Percentiles rank a stretch among this genome's conserved stretches.
Evolutionary conservation across 805 yeast genomes (phyloP).

Genomic region (Deakozyma indianensis): DNA sequence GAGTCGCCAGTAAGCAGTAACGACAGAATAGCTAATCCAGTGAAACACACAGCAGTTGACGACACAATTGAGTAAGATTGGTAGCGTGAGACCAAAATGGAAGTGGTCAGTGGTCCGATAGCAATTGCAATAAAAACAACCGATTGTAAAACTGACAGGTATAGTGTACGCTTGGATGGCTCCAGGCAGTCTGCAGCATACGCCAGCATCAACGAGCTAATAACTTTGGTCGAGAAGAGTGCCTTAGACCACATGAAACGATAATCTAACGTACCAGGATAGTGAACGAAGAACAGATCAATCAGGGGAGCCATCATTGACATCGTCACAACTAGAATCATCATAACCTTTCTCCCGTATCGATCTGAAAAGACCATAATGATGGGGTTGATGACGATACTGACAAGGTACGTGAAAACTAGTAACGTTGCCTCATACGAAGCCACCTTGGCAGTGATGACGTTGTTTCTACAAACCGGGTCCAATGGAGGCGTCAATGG

Average conservation of each 20-base stretch:
- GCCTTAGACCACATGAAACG: background rate
- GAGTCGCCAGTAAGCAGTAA: slow-evolving; percentile 9
- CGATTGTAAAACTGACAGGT: slow-evolving; percentile 17
- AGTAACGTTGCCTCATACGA: slow-evolving; percentile 8
- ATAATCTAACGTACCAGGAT: background rate
- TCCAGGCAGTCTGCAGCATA: slow-evolving; percentile 45
- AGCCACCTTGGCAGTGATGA: slow-evolving; percentile 11
- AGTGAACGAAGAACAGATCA: background rate
- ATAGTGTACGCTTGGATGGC: slow-evolving; percentile 33
- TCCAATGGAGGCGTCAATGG: slow-evolving; percentile 4
- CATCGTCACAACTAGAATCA: background rate
- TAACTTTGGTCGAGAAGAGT: background rate
- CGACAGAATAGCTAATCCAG: slow-evolving; percentile 1
- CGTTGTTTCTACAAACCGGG: slow-evolving; percentile 10
- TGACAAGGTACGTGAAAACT: slow-evolving; percentile 6
- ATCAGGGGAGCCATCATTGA: background rate
- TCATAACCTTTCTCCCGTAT: background rate
- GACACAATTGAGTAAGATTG: slow-evolving; percentile 7
- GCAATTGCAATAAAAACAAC: slow-evolving; percentile 17
- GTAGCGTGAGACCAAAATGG: slow-evolving; percentile 8
- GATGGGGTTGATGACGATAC: slow-evolving; percentile 20
- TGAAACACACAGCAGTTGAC: slow-evolving; percentile 4
- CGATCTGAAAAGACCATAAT: slow-evolving; percentile 51
- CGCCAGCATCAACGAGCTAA: background rate
- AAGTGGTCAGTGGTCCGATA: slow-evolving; percentile 15